Conservation (phyloP, 2,329 filamentous ascomycete genomes). For the Curvularia sp. region DNA sequence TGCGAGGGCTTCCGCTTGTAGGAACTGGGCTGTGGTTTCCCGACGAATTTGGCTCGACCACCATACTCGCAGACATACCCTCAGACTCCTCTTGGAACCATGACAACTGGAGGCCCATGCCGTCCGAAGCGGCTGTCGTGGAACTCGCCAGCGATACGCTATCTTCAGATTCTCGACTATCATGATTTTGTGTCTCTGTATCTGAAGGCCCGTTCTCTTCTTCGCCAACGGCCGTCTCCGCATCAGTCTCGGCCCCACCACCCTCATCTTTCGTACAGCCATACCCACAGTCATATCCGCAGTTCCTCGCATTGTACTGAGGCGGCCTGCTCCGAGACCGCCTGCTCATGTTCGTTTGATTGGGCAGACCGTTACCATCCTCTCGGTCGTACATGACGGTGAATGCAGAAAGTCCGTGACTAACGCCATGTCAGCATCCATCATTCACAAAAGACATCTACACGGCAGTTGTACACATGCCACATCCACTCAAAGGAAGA, state of each 20-base stretch:
- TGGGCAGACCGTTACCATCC: neutral
- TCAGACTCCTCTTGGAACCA: slow-evolving; percentile 10
- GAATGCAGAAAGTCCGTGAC: neutral
- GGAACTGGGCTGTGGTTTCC: slow-evolving; percentile 9
- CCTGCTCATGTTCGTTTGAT: neutral
- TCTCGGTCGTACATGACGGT: slow-evolving; percentile 9
- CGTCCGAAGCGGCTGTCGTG: neutral
- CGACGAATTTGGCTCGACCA: slow-evolving; percentile 3
- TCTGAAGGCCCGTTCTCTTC: neutral
- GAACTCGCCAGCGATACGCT: neutral
- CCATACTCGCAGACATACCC: slow-evolving; percentile 7
- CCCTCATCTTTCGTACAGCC: slow-evolving; percentile 27
- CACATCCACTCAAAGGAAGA: neutral
- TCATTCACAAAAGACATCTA: neutral
- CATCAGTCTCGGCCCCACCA: slow-evolving; percentile 20
- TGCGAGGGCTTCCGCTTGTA: slow-evolving; percentile 19
- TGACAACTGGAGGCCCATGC: neutral
- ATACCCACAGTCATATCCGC: slow-evolving; percentile 34
- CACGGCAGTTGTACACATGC: neutral
- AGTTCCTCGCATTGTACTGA: slow-evolving; percentile 33
- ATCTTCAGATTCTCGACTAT: neutral
- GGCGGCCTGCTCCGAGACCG: slow-evolving; percentile 19
- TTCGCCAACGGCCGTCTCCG: slow-evolving; percentile 4
- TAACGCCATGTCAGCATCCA: neutral
- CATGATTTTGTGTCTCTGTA: neutral